These are phyloP conservation scores for Plasmodium sp. DNA, from an alignment of 169 alveolate genomes.

Conservation along the genomic window DNA sequence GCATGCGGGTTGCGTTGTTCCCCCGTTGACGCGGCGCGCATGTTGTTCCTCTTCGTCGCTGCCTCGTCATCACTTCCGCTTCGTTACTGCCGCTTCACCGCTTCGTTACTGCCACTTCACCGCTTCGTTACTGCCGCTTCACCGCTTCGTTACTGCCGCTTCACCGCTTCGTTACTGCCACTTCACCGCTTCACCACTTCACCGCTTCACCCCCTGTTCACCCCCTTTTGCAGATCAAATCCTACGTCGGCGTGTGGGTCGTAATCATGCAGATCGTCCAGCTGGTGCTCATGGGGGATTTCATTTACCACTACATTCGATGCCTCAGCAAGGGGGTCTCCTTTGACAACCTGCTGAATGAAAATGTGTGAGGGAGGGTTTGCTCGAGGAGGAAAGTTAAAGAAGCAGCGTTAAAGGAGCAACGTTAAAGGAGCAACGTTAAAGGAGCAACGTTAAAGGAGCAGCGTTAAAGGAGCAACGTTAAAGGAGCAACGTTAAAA, in stretches of 20 bases:
- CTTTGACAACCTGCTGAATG: slow-evolving; percentile 87
- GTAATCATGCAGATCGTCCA: slow-evolving; percentile 90
- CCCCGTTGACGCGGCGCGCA: neutral
- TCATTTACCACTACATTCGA: slow-evolving; percentile 89
- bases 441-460: neutral
- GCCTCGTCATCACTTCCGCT: too few species aligned
- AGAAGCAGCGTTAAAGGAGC: neutral
- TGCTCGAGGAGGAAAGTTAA: neutral
- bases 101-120: neutral
- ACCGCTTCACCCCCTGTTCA: too few species aligned
- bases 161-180: too few species aligned
- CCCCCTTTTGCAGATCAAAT: slow-evolving; percentile 80
- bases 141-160: too few species aligned
- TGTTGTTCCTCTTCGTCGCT: neutral
- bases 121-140: too few species aligned
- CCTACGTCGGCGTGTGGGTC: slow-evolving; percentile 92
- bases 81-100: too few species aligned
- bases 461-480: too few species aligned
- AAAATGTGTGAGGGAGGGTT: slow-evolving; percentile 81
- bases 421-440: neutral
- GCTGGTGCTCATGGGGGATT: slow-evolving; percentile 91
- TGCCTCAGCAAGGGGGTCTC: slow-evolving; percentile 91
- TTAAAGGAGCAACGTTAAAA: too few species aligned
- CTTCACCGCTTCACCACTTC: neutral
- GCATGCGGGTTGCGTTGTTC: neutral